Evolutionary conservation across 805 yeast species (phyloP), one percentile per base, ranked within the genome.

Genomic region (Pichia membranifaciens): DNA sequence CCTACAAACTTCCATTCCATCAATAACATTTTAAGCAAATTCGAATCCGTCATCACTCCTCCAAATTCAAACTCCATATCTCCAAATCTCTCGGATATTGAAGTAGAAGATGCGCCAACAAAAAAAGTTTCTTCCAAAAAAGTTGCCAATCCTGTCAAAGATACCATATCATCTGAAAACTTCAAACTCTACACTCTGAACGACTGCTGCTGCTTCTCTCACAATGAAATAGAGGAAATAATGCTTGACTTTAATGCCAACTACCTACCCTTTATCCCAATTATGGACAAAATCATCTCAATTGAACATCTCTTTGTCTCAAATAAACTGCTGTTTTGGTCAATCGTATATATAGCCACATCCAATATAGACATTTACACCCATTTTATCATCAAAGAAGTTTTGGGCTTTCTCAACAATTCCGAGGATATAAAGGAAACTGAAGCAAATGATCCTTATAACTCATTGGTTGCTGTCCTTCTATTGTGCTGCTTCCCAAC

Each of bases 291-390:
- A n/a, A 47, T 58, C 5, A 35, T 36, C n/a, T 56, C 61, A 10
- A 60, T 65, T 4, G 52, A 57, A 1, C 2, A 21, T 2, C 39
- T 64, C 21, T 57, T 49, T 41, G 23, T 36, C 21, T 44, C 51
- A 20, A 57, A 61, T 10, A 51, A 54, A n/a, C 43, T 62, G 7
- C 51, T 63, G n/a, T 65, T 64, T 51, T 65, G 69, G 69, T 51
- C 67, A 31, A 55, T 62, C 13, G 54, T 61, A 13, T 61, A 49
- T 38, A 47, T 60, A 3, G 50, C 57, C 5, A 41, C 58, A 12
- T 34, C 40, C 22, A 54, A 60, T 25, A 37, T 47, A 1, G 31
- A 41, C 2, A 54, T 62, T 17, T 55, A 46, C 39, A 17, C 47
- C 1, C 42, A 52, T 5, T 54, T 51, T 39, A 36, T 61, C 7